Conservation (phyloP, 129 eudicot species). For the Artemisia tridentata region DNA sequence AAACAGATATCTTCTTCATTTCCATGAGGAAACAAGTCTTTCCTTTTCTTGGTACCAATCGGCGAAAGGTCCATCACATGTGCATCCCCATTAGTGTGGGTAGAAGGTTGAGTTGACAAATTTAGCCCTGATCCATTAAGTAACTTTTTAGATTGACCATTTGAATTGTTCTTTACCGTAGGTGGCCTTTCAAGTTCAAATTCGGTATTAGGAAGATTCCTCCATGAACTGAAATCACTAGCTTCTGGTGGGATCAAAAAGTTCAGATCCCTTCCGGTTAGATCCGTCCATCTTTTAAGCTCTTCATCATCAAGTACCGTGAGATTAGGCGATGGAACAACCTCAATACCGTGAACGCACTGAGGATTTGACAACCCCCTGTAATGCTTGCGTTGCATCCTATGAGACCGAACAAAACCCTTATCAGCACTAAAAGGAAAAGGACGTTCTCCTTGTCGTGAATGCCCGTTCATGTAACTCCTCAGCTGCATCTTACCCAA, state of each 20-base stretch:
- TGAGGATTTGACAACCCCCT: conserved; percentile 89
- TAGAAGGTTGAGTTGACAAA: conserved; percentile 60
- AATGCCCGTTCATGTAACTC: conserved; percentile 95
- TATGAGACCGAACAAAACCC: conserved; percentile 82
- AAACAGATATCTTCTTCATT: conserved; percentile 56
- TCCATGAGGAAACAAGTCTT: conserved; percentile 55
- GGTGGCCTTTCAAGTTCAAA: conserved; percentile 66
- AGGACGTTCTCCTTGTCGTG: conserved; percentile 88
- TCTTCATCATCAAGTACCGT: conserved; percentile 59
- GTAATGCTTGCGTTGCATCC: conserved; percentile 90
- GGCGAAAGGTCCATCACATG: conserved; percentile 59
- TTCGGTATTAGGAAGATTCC: conserved; percentile 73
- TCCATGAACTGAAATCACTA: conserved; percentile 79
- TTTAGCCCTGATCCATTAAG: conserved; percentile 72
- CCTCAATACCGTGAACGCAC: conserved; percentile 82
- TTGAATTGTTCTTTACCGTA: conserved; percentile 31
- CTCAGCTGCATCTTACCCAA: conserved; percentile 91
- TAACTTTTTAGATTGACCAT: conserved; percentile 53
- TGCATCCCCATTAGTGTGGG: conserved; percentile 58
- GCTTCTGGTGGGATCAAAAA: conserved; percentile 68
- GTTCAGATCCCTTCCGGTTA: conserved; percentile 68
- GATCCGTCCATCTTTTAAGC: conserved; percentile 71
- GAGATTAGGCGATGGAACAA: conserved; percentile 60
- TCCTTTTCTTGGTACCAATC: conserved; percentile 59
- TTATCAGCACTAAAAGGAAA: conserved; percentile 82